Conservation (phyloP, 1,284 basidiomycete species). For the Pseudozyma pruni region DNA sequence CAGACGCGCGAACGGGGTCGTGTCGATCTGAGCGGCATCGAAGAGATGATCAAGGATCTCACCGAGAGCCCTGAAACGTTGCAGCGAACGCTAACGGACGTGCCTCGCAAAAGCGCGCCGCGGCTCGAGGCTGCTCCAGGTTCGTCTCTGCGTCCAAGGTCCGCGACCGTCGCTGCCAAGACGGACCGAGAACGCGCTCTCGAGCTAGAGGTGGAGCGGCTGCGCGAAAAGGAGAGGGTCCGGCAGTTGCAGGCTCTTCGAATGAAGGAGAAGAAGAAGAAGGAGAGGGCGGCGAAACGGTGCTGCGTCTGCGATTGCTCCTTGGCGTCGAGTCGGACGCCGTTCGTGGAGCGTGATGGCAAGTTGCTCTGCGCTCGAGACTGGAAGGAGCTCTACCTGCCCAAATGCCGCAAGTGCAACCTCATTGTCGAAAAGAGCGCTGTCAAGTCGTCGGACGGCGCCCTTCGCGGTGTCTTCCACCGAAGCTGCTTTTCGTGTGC, state of each 20-base stretch:
- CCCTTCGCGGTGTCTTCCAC: constrained; percentile 55
- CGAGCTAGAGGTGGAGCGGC: constrained; percentile 34
- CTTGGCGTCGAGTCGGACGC: constrained; percentile 45
- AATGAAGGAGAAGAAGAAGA: constrained; percentile 30
- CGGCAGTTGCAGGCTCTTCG: constrained; percentile 34
- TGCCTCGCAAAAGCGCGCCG: not conserved
- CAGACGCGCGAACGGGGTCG: constrained; percentile 8
- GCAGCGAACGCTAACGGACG: constrained; percentile 12
- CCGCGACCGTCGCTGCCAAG: constrained; percentile 6
- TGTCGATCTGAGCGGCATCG: constrained; percentile 49
- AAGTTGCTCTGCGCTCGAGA: constrained; percentile 54
- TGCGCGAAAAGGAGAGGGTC: constrained; percentile 33
- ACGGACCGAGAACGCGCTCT: constrained; percentile 27
- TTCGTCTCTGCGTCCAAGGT: constrained; percentile 3
- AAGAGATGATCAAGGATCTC: constrained; percentile 52
- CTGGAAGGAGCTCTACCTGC: constrained; percentile 57
- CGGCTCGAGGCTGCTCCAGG: not conserved
- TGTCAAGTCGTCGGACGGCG: constrained; percentile 59
- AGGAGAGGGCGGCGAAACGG: constrained; percentile 31
- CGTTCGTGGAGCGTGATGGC: constrained; percentile 56
- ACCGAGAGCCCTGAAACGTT: constrained; percentile 30
- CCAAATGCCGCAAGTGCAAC: constrained; percentile 58
- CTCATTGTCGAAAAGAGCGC: constrained; percentile 46
- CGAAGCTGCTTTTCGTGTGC: constrained; percentile 56
- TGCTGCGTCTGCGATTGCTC: constrained; percentile 56